Evolutionary conservation across 164 flowering plant genomes (phyloP), one percentile per base, ranked within the genome.

Genomic region (Liquidambar formosana): DNA sequence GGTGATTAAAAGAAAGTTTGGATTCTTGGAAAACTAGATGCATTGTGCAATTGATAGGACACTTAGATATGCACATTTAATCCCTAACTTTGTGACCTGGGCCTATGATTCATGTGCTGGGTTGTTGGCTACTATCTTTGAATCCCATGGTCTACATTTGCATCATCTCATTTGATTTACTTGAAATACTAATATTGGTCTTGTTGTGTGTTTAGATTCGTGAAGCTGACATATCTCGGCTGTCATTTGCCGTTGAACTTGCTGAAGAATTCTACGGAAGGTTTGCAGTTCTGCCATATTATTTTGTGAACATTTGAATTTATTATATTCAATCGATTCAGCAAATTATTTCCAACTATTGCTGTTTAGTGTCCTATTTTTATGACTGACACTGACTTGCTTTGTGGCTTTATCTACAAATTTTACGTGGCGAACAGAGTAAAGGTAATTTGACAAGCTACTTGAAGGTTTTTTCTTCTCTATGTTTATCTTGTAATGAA

Each of bases 201-300:
- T 46, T 63, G 22, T 66, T 81, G 25, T 38, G 49, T 75, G 22
- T 72, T 73, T 71, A 96, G 99, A 89, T 96, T 21, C 98, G 99
- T 73, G 99, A 96, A 84, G 99, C 99, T 54, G 99, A 96, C 66
- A 92, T 96, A 78, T 93, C 99, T 68, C 82, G 99, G 23, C 70
- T 96, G 67, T 96, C 99, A 59, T 96, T 96, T 84, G 99, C 99
- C 62, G 97, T 96, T 80, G 99, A 96, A 80, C 95, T 96, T 78
- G 99, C 99, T 58, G 99, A 96, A 88, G 99, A 96, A 78, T 96
- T 96, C 67, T 93, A 96, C 81, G 98, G 97, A 81, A 96, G 99
- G 99, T 93, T 46, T 73, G 70, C 54, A 63, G n/a, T 72, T 68
- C 27, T 64, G 26, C 47, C n/a, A 18, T 48, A 1, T 38, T 56